Evolutionary conservation across 2,329 filamentous ascomycete species (phyloP).

Genomic region (Trichoderma simmonsii): DNA sequence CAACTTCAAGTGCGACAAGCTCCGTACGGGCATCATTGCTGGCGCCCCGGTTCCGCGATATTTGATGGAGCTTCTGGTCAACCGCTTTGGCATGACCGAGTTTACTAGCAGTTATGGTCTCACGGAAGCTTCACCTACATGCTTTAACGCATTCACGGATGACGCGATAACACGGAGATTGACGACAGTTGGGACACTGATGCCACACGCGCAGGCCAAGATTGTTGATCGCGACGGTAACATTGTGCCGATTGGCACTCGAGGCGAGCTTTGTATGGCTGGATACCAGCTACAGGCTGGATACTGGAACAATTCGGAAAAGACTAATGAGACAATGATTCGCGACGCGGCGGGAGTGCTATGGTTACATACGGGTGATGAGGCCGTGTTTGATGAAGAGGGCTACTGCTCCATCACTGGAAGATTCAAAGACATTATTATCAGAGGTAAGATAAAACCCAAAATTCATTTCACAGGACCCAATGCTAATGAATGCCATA

Average conservation of each 20-base stretch:
- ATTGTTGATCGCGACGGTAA: constrained; percentile 67
- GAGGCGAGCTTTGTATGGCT: constrained; percentile 73
- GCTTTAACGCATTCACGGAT: constrained; percentile 75
- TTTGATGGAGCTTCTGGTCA: constrained; percentile 69
- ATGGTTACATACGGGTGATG: constrained; percentile 68
- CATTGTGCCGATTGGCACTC: constrained; percentile 63
- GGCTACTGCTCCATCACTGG: constrained; percentile 73
- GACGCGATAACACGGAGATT: constrained; percentile 66
- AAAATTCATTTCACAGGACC: not conserved
- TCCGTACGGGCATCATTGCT: constrained; percentile 76
- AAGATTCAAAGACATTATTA: constrained; percentile 77
- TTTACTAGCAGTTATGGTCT: constrained; percentile 70
- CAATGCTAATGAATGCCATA: not conserved
- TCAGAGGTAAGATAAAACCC: constrained; percentile 49
- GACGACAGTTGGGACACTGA: constrained; percentile 70
- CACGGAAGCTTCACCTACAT: constrained; percentile 75
- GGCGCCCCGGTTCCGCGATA: constrained; percentile 73
- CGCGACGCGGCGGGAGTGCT: constrained; percentile 51
- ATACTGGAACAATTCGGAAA: constrained; percentile 68
- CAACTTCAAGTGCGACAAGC: constrained; percentile 45
- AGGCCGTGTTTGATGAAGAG: constrained; percentile 63
- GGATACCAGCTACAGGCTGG: constrained; percentile 72
- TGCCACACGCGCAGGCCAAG: constrained; percentile 75
- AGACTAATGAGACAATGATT: constrained; percentile 62
- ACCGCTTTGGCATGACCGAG: constrained; percentile 70